Evolutionary conservation across 2,329 filamentous ascomycete species (phyloP).

Genomic region (Phyllosticta citribraziliensis): DNA sequence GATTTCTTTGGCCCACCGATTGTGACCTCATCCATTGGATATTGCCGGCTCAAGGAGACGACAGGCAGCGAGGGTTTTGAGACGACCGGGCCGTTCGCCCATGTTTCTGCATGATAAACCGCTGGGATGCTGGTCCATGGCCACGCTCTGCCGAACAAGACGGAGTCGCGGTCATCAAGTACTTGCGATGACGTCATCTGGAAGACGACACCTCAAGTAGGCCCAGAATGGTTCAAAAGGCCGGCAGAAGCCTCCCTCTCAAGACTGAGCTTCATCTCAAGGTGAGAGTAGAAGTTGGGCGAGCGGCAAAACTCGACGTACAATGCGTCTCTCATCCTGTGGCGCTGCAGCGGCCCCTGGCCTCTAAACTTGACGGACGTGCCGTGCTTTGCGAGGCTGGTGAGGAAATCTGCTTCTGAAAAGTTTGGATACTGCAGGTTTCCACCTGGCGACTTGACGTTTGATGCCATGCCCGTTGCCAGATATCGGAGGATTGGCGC

Average conservation of each 20-base stretch:
- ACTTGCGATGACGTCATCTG: neutral
- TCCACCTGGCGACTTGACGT: constrained; percentile 24
- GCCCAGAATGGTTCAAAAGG: constrained; percentile 15
- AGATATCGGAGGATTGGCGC: constrained; percentile 32
- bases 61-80: neutral
- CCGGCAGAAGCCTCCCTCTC: constrained; percentile 32
- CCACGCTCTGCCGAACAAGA: neutral
- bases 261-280: constrained; percentile 32
- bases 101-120: too few species aligned
- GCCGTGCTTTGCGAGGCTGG: constrained; percentile 29
- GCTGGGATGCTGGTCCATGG: too few species aligned
- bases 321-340: constrained; percentile 25
- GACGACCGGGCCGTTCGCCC: too few species aligned
- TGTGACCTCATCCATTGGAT: too few species aligned
- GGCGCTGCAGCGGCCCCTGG: constrained; percentile 27
- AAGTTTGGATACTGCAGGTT: constrained; percentile 30
- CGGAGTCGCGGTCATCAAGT: neutral
- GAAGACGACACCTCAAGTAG: neutral
- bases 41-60: too few species aligned
- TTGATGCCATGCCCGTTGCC: constrained; percentile 22
- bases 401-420: constrained; percentile 26
- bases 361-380: constrained; percentile 30
- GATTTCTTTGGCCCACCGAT: too few species aligned
- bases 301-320: constrained; percentile 30
- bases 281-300: constrained; percentile 32